Evolutionary conservation across 805 yeast genomes (phyloP).

Genomic region (Kockiozyma suomiensis): DNA sequence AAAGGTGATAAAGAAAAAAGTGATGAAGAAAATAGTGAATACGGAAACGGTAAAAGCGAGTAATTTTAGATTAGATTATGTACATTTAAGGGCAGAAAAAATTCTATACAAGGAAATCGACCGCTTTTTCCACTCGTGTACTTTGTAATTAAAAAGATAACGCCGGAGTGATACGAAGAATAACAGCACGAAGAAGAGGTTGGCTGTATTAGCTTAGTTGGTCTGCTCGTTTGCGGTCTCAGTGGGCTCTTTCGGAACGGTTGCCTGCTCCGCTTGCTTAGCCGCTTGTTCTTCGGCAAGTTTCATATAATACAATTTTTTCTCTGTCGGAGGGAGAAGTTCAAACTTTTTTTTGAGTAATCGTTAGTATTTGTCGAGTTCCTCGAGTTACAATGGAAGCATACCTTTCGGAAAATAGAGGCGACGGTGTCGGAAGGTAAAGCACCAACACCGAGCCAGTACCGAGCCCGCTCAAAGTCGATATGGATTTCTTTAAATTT

Average conservation of each 20-base stretch:
- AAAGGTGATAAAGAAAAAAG: too few species aligned
- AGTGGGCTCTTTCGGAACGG: neutral
- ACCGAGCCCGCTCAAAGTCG: conserved; percentile 86
- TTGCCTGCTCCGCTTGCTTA: neutral
- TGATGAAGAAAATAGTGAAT: conserved; percentile 1
- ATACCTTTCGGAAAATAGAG: conserved; percentile 67
- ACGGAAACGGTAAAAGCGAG: neutral
- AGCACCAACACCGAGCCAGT: conserved; percentile 98
- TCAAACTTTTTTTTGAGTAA: conserved; percentile 1
- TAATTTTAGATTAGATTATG: neutral
- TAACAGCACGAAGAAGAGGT: neutral
- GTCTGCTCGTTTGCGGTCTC: neutral
- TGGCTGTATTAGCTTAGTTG: neutral
- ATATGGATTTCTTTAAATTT: conserved; percentile 78
- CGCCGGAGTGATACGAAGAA: neutral
- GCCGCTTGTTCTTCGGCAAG: neutral
- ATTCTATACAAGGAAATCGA: neutral
- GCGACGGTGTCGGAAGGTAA: conserved; percentile 85
- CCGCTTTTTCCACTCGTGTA: neutral
- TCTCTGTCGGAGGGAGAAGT: conserved; percentile 11
- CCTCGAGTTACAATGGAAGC: neutral
- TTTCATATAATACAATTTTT: neutral
- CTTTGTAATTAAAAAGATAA: neutral
- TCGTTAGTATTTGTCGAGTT: neutral
- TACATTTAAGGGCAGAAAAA: neutral